Evolutionary conservation across 202 grass and related monocot species (phyloP), one percentile per base, ranked within the genome.

Genomic region (Setaria viridis): DNA sequence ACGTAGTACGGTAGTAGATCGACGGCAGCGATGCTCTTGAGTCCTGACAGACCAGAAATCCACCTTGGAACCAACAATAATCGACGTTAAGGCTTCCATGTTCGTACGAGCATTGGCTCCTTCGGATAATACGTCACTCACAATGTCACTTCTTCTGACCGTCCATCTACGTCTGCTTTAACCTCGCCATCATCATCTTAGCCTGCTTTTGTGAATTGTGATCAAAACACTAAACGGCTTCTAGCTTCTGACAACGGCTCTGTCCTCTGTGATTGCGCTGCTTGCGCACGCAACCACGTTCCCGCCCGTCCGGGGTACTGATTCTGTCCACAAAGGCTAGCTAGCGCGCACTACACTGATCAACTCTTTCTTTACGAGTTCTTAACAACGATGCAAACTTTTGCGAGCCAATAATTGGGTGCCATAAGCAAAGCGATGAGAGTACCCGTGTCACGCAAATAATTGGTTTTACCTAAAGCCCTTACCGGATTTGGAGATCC

Each of bases 311-410:
- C 4, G 41, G 43, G 45, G 45, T 72, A 49, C 70, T 16, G 45
- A 72, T 72, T 72, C 70, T 72, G 45, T 30, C 21, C 45, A 16
- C 21, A 49, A 72, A 32, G 70, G 6, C 67, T 49, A 48, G 70
- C 60, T 63, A 63, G 60, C 11, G 12, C 70, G 45, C 69, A 46
- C 43, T 43, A 43, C 42, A 70, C 51, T 37, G 60, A 41, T 41
- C 39, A 14, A 9, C 74, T 14, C 16, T 41, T 15, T 15, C 53
- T 55, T 7, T 8, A 60, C 41, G 7, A 64, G 3, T 6, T 25
- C 54, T 51, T 41, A 10, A 43, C 19, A 41, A 41, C 5, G 14
- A 32, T 17, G 9, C 43, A 62, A 25, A 34, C 34, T 80, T 63
- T 51, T 51, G 5, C 55, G 55, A 65, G 7, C 57, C 74, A 86